These are phyloP conservation scores for Cyclotella cryptica DNA, from an alignment of 108 stramenopile genomes.

Conservation along the genomic window DNA sequence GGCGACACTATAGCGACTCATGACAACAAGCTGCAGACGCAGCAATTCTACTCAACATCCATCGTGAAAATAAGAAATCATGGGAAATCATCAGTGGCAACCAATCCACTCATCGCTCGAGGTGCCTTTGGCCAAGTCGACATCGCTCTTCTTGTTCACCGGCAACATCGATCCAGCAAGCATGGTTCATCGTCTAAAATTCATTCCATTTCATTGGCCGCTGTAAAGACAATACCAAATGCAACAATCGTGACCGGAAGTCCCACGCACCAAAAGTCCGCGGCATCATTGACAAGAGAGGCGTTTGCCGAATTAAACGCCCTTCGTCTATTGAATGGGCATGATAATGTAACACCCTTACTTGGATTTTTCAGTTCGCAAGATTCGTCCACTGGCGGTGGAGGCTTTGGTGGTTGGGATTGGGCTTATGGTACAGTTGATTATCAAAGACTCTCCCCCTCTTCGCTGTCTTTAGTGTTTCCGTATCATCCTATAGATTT, in stretches of 20 bases:
- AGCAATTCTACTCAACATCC: slow-evolving; percentile 9
- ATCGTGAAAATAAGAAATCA: slow-evolving; percentile 16
- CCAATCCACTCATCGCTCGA: slow-evolving; percentile 53
- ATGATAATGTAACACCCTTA: slow-evolving; percentile 42
- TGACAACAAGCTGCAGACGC: neutral
- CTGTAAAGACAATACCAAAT: slow-evolving; percentile 71
- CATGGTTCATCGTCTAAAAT: neutral
- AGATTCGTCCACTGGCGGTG: slow-evolving; percentile 17
- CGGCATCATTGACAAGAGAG: slow-evolving; percentile 42
- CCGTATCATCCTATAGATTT: slow-evolving; percentile 82
- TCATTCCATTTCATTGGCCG: slow-evolving; percentile 51
- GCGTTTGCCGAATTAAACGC: slow-evolving; percentile 53
- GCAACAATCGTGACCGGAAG: slow-evolving; percentile 30
- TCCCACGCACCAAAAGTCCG: neutral
- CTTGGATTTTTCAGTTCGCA: slow-evolving; percentile 44
- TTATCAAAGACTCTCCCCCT: neutral
- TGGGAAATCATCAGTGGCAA: neutral
- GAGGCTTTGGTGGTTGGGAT: slow-evolving; percentile 31
- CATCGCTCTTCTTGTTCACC: slow-evolving; percentile 54
- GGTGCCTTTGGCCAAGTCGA: slow-evolving; percentile 80
- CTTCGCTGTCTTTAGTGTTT: slow-evolving; percentile 68
- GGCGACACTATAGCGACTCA: neutral
- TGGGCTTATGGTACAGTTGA: slow-evolving; percentile 20
- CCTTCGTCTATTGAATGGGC: slow-evolving; percentile 48
- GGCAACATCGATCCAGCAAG: slow-evolving; percentile 12